These are phyloP conservation scores for Ceratobasidium sp. DNA, from an alignment of 1,284 basidiomycete species.

Conservation along the genomic window DNA sequence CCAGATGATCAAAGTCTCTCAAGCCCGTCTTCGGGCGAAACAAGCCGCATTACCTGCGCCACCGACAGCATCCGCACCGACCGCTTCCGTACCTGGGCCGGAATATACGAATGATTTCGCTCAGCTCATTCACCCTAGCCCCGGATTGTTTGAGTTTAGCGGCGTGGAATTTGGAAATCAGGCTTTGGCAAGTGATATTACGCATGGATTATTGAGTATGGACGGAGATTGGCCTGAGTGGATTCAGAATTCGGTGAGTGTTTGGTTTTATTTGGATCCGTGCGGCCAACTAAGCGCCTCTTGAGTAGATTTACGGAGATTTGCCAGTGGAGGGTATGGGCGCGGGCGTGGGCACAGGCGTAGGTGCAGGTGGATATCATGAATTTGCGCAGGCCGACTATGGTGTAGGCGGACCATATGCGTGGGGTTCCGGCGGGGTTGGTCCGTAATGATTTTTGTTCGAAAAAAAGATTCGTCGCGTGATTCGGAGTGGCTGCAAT, in stretches of 20 bases:
- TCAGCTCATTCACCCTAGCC: neutral
- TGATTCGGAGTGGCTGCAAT: too few species aligned
- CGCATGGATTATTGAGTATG: constrained; percentile 27
- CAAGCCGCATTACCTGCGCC: constrained; percentile 7
- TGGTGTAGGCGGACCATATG: too few species aligned
- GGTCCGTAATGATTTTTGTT: too few species aligned
- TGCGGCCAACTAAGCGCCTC: neutral
- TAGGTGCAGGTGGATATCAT: too few species aligned
- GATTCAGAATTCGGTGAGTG: constrained; percentile 38
- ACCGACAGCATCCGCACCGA: neutral
- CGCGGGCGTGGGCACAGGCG: too few species aligned
- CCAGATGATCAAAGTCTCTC: constrained; percentile 41
- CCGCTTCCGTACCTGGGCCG: neutral
- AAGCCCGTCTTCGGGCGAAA: constrained; percentile 29
- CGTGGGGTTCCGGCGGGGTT: too few species aligned
- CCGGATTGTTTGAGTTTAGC: neutral
- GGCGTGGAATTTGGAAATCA: constrained; percentile 10
- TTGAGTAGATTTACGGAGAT: constrained; percentile 28
- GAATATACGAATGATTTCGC: constrained; percentile 29
- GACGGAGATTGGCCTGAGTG: constrained; percentile 36
- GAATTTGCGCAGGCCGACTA: too few species aligned
- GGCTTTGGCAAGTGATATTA: constrained; percentile 21
- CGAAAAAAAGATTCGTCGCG: too few species aligned
- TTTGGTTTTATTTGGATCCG: neutral
- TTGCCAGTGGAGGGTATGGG: neutral